A percentile compares a stretch with the other conserved stretches of the same genome.
Conservation (phyloP, 2,329 filamentous ascomycete species). For the Bipolaris oryzae region DNA sequence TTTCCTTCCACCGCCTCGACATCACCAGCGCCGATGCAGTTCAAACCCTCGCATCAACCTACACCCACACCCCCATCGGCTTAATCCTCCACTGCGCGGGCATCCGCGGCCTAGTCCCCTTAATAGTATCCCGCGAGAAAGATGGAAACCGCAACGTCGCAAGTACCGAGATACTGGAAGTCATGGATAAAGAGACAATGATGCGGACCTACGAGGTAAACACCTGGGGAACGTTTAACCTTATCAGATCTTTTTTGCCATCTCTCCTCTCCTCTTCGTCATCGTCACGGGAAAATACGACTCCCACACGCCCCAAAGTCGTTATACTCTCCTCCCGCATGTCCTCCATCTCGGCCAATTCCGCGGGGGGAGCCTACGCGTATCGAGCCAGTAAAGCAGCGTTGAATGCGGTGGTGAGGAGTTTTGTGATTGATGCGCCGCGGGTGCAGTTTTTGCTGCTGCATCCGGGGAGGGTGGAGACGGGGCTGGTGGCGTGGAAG, state of each 20-base stretch:
- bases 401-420: constrained; percentile 54
- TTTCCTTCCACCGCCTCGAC: constrained; percentile 18
- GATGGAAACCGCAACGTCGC: constrained; percentile 34
- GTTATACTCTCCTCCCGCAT: constrained; percentile 54
- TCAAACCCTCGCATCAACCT: constrained; percentile 18
- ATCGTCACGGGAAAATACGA: background rate
- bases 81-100: constrained; percentile 55
- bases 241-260: constrained; percentile 48
- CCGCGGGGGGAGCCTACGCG: constrained; percentile 52
- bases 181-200: constrained; percentile 51
- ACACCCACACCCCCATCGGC: constrained; percentile 36
- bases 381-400: constrained; percentile 57
- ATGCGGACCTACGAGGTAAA: constrained; percentile 51
- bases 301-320: constrained; percentile 33
- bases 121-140: constrained; percentile 20
- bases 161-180: constrained; percentile 49
- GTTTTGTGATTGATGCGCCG: constrained; percentile 52
- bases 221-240: constrained; percentile 51
- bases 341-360: constrained; percentile 52
- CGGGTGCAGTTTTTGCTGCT: constrained; percentile 51
- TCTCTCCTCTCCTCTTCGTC: background rate
- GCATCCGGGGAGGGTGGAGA: constrained; percentile 57
- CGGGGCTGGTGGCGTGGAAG: constrained; percentile 51
- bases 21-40: constrained; percentile 15
- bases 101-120: constrained; percentile 52